Evolutionary conservation across 352 stramenopile genomes (phyloP), one percentile per base, ranked within the genome.

Genomic region (Plasmopara muralis): DNA sequence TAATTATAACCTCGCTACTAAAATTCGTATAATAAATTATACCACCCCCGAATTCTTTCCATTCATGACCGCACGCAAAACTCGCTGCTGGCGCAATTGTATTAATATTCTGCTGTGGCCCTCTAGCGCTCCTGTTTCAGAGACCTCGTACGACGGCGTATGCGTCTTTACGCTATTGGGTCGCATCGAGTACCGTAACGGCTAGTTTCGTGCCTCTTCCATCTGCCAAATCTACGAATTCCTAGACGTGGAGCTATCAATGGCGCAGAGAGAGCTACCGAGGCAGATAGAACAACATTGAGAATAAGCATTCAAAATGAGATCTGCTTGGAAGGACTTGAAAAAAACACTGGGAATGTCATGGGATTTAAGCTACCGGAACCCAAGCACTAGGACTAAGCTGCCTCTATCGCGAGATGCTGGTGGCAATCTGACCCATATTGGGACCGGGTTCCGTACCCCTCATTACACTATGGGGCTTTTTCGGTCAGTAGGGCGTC

Each of bases 231-330:
- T 29, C 13, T 12, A 13, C 38, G 25, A 30, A 12, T 53, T 43
- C 6, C n/a, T 52, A 13, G 37, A 48, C 39, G 28, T 64, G 1
- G 47, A 68, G 20, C 55, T 56, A 5, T 37, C 58, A 12, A 66
- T 58, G 41, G 33, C 51, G 9, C 60, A 74, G 38, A 64, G 69
- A 47, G 84, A 76, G 46, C 30, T 60, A 14, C 66, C 72, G 33
- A 68, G 64, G 47, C 56, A 64, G 15, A 59, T 40, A 9, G 71
- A 84, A 30, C 43, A 74, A 50, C 57, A 59, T 39, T 59, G 64
- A 44, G 73, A 83, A 15, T 57, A 63, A 47, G 64, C 57, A 2
- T 73, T 85, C 35, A 66, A 55, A 10, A 60, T 16, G 70, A 87
- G 47, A 25, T 84, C 13, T 84, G 82, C 57, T 52, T 52, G 35